Evolutionary conservation across 352 stramenopile species (phyloP), one percentile per base, ranked within the genome.

Genomic region (Hyaloperonospora arabidopsidis): DNA sequence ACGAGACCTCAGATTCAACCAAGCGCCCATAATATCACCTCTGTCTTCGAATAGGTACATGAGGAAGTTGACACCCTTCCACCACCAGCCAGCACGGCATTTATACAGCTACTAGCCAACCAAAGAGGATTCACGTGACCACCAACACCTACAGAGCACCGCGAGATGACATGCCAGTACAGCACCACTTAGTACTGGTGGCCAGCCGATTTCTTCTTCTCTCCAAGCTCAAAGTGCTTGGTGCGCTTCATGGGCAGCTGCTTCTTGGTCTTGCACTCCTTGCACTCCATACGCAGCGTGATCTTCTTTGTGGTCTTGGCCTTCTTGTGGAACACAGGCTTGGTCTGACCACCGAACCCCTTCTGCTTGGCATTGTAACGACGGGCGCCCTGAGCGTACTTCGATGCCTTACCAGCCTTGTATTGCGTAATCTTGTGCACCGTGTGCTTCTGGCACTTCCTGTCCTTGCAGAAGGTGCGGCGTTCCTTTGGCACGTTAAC

Each of bases 281-380:
- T 99, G 86, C 97, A 99, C 82, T 99, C 97, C 68, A 99, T 90
- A 70, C 97, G 90, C 43, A 99, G 84, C 32, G 95, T 95, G 66
- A 97, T 89, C 76, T 96, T 96, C 84, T 96, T 96, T 68, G 90
- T 97, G 54, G 97, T 99, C 92, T 99, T 99, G 21, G 97, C 97
- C 84, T 99, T 99, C 87, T 99, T 99, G 93, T 99, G 97, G 84
- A 99, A 99, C 47, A 99, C 91, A 61, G 97, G 97, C 93, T 99
- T 99, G 65, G 97, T 99, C 85, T 99, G 97, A 81, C 97, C 97
- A 92, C 97, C 97, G 76, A 98, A 99, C 79, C 97, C 97, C 89
- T 98, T 98, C 83, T 99, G 97, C 90, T 99, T 99, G 55, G 92
- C 86, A 68, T 98, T 92, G 79, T 99, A 99, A 86, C 97, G 96